Percentiles rank a stretch among this genome's conserved stretches.
These are phyloP conservation scores for Zea mays DNA, from an alignment of 176 grass and related monocot genomes.

Conservation along the genomic window Zm-B73-REFERENCE-NAM-5.0 NC_050096.1:63172501-63173000, in stretches of 20 bases:
- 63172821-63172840: slow-evolving; percentile 2
- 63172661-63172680: slow-evolving; percentile 64
- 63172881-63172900: slow-evolving; percentile 86
- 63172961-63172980: neutral
- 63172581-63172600: neutral
- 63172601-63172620: neutral
- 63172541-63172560: neutral
- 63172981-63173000: neutral
- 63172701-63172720: slow-evolving; percentile 79
- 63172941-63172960: neutral
- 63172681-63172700: slow-evolving; percentile 70
- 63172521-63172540: neutral
- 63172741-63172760: slow-evolving; percentile 69
- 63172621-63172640: slow-evolving; percentile 50
- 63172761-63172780: neutral
- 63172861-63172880: slow-evolving; percentile 88
- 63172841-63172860: slow-evolving; percentile 46
- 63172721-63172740: slow-evolving; percentile 78
- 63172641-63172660: slow-evolving; percentile 79
- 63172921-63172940: slow-evolving; percentile 12
- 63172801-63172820: neutral
- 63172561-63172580: neutral
- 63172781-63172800: neutral
- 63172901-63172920: slow-evolving; percentile 69
- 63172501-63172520: neutral